A percentile compares a stretch with the other conserved stretches of the same genome.
Evolutionary conservation across 345 rosid genomes (phyloP).

Genomic region (Salix udensis): DNA sequence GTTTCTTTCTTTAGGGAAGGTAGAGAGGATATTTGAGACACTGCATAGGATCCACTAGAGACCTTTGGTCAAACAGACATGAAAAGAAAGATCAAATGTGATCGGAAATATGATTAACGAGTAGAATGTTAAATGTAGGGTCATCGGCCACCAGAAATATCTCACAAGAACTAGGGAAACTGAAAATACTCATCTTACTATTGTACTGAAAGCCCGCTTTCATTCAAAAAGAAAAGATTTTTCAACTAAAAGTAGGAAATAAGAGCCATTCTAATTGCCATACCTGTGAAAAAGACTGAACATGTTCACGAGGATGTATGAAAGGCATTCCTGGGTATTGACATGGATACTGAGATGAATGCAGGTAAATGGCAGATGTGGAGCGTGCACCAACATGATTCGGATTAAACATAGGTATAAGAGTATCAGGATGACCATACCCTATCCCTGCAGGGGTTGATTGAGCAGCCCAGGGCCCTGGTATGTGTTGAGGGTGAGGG

Average conservation of each 20-base stretch:
- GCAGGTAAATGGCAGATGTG: conserved; percentile 49
- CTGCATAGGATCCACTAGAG: neutral
- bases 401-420: conserved; percentile 59
- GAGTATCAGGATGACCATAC: conserved; percentile 71
- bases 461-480: conserved; percentile 50
- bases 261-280: conserved; percentile 5
- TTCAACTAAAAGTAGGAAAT: neutral
- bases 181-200: neutral
- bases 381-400: conserved; percentile 54
- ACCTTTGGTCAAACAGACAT: neutral
- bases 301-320: conserved; percentile 52
- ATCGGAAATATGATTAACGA: neutral
- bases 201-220: neutral
- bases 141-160: neutral
- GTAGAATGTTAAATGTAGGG: neutral
- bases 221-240: neutral
- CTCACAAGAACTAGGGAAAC: neutral
- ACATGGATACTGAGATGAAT: conserved; percentile 64
- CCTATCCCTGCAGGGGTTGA: conserved; percentile 52
- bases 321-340: conserved; percentile 69
- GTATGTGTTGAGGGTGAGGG: conserved; percentile 62
- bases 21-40: neutral
- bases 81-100: neutral
- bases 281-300: conserved; percentile 70
- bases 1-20: neutral